These are phyloP conservation scores for Asclepias syriaca DNA, from an alignment of 257 asterid species.

Conservation along the genomic window DNA sequence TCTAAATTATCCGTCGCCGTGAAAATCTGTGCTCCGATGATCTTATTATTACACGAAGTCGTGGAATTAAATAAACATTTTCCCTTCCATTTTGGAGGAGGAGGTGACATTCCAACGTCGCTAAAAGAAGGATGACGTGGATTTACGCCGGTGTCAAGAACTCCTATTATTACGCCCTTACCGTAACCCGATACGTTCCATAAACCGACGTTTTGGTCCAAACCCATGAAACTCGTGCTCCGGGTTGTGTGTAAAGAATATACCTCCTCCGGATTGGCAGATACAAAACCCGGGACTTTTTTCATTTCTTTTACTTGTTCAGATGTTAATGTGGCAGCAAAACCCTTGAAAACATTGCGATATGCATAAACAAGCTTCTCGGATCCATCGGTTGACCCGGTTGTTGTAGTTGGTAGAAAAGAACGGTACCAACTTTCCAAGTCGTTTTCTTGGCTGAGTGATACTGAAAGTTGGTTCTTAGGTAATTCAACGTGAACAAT, in stretches of 20 bases:
- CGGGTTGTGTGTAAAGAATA: constrained; percentile 38
- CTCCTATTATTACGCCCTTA: no score
- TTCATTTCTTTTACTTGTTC: constrained; percentile 32
- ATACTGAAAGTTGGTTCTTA: neutral
- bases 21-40: constrained; percentile 7
- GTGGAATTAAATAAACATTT: no score
- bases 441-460: constrained; percentile 4
- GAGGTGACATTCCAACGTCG: no score
- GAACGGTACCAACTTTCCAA: constrained; percentile 30
- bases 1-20: constrained; percentile 35
- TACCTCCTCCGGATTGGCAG: constrained; percentile 26
- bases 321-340: neutral
- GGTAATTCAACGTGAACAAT: constrained; percentile 37
- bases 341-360: constrained; percentile 36
- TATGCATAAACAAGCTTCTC: constrained; percentile 24
- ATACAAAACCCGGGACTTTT: neutral
- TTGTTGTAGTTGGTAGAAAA: constrained; percentile 21
- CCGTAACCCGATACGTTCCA: no score
- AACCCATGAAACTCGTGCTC: constrained; percentile 13
- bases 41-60: no score
- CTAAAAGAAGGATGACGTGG: no score
- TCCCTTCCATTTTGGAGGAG: no score
- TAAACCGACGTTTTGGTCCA: no score
- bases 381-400: constrained; percentile 6
- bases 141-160: no score